Conservation (phyloP, 306 rosid genomes). For the Gastrolobium bilobum region DNA sequence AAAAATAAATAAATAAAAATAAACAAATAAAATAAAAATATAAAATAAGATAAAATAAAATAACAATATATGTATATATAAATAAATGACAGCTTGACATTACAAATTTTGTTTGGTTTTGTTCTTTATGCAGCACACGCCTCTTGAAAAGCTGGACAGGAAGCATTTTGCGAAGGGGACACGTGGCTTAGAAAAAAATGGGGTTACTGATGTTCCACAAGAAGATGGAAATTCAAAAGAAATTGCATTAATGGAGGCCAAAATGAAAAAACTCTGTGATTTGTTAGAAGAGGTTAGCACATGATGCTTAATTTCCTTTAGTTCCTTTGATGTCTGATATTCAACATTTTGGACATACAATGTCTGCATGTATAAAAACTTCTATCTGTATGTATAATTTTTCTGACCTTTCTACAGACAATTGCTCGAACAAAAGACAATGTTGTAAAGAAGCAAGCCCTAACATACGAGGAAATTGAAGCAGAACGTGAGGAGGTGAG, state of each 20-base stretch:
- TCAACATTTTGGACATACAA: slow-evolving; percentile 1
- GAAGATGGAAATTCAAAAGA: slow-evolving; percentile 71
- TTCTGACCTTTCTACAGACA: slow-evolving; percentile 63
- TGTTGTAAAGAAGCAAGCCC: slow-evolving; percentile 91
- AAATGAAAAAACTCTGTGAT: slow-evolving; percentile 75
- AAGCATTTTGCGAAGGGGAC: slow-evolving; percentile 88
- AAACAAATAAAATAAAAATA: too few relatives aligned
- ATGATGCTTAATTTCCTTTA: slow-evolving; percentile 33
- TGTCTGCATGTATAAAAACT: background rate
- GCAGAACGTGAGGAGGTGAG: slow-evolving; percentile 98
- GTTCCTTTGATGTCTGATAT: slow-evolving; percentile 34
- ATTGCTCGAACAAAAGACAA: slow-evolving; percentile 89
- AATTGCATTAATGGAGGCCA: slow-evolving; percentile 81
- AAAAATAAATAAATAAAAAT: too few relatives aligned
- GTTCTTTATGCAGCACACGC: slow-evolving; percentile 71
- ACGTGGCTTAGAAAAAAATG: slow-evolving; percentile 61
- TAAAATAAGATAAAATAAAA: too few relatives aligned
- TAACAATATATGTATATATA: too few relatives aligned
- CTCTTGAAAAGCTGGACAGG: slow-evolving; percentile 86
- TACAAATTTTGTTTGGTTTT: slow-evolving; percentile 35
- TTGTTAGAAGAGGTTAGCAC: slow-evolving; percentile 77
- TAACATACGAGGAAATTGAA: slow-evolving; percentile 95
- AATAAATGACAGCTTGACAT: background rate
- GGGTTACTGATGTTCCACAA: slow-evolving; percentile 63
- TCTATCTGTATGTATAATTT: slow-evolving; percentile 34